phyloP scores from a whole-genome alignment of 176 grass and related monocot species.

The Musa itinerans region DNA sequence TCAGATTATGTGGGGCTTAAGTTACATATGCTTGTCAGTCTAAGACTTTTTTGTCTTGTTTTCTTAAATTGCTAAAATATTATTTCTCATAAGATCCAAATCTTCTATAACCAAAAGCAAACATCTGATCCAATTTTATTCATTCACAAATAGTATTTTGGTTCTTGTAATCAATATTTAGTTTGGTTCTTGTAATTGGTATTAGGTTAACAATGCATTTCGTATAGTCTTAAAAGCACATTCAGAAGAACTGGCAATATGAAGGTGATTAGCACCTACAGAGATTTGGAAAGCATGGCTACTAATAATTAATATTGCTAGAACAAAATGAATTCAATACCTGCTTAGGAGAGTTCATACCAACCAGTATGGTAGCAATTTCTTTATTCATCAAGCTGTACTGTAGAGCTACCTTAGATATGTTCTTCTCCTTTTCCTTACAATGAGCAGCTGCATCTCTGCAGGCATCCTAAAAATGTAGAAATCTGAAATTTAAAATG shows the following conservation, averaged over 20 bases:
- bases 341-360: constrained; percentile 85
- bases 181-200: background rate
- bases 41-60: background rate
- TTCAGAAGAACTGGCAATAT: background rate
- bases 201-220: background rate
- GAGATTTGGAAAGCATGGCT: no score
- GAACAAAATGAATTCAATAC: constrained; percentile 17
- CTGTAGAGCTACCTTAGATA: constrained; percentile 72
- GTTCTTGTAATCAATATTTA: background rate
- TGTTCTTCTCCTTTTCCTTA: constrained; percentile 51
- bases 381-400: constrained; percentile 81
- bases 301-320: no score
- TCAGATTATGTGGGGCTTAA: background rate
- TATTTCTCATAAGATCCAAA: background rate
- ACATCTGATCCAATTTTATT: no score
- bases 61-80: background rate
- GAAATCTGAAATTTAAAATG: background rate
- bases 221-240: background rate
- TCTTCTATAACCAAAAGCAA: background rate
- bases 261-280: no score
- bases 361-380: constrained; percentile 77
- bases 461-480: constrained; percentile 53
- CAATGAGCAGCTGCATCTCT: constrained; percentile 64
- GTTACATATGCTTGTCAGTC: background rate
- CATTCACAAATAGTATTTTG: background rate